A percentile compares a stretch with the other conserved stretches of the same genome.
Conservation (phyloP, 2,329 filamentous ascomycete genomes). For the Botrytis paeoniae region DNA sequence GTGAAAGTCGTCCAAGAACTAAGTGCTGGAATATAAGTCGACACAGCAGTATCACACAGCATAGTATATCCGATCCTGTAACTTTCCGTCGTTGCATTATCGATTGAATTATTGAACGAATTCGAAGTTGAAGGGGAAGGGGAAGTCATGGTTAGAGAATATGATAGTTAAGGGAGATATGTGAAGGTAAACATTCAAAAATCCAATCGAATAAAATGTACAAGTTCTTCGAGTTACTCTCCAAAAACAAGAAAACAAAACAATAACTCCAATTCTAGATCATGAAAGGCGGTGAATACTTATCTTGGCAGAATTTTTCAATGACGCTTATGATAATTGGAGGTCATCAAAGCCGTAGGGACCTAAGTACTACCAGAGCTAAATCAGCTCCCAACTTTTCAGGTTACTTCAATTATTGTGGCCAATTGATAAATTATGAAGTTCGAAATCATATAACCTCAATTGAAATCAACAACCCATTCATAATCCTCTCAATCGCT, state of each 20-base stretch:
- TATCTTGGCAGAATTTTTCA: not conserved
- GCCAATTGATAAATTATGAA: not conserved
- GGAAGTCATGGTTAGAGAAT: not conserved
- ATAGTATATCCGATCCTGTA: constrained; percentile 13
- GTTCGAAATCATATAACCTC: not conserved
- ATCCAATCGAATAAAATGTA: not conserved
- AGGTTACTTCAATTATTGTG: not conserved
- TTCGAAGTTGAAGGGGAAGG: not conserved
- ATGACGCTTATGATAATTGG: not conserved
- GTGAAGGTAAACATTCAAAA: not conserved
- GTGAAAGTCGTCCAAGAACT: constrained; percentile 16
- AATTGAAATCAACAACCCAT: not conserved
- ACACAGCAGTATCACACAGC: constrained; percentile 12
- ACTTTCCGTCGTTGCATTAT: not conserved
- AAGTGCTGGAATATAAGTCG: constrained; percentile 11
- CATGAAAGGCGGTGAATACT: not conserved
- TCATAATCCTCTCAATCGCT: not conserved
- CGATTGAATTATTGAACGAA: not conserved
- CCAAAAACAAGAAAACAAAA: constrained; percentile 7
- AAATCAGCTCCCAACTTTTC: not conserved
- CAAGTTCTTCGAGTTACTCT: not conserved
- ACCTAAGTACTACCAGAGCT: not conserved
- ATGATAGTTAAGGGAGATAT: not conserved
- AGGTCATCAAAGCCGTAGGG: not conserved
- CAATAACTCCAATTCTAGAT: not conserved